phyloP scores from a whole-genome alignment of 75 land plant species.

The Pseudotsuga menziesii region DNA sequence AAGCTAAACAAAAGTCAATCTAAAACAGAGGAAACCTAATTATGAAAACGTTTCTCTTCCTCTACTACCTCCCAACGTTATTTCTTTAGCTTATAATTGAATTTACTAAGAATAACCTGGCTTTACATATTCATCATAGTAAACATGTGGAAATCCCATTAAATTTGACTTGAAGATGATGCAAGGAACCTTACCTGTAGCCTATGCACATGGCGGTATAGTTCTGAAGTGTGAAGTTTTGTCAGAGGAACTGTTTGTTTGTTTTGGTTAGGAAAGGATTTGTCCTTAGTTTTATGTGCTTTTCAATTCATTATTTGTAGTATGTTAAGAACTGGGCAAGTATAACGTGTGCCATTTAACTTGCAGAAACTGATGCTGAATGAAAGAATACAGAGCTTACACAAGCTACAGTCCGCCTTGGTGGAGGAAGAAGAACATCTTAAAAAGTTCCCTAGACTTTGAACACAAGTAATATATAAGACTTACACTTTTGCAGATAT shows the following conservation, averaged over 20 bases:
- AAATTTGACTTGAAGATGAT: background rate
- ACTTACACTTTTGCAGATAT: no score
- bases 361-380: slow-evolving; percentile 88
- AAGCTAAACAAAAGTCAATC: background rate
- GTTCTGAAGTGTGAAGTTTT: background rate
- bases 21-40: background rate
- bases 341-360: background rate
- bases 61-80: background rate
- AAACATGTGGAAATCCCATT: background rate
- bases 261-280: background rate
- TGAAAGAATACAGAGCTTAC: slow-evolving; percentile 73
- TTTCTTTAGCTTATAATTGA: background rate
- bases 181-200: background rate
- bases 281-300: background rate
- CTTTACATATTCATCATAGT: background rate
- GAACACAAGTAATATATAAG: slow-evolving; percentile 44
- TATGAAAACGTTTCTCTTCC: background rate
- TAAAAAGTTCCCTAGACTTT: slow-evolving; percentile 59
- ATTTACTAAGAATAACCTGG: background rate
- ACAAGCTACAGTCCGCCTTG: slow-evolving; percentile 56
- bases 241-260: background rate
- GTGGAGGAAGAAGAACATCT: slow-evolving; percentile 77
- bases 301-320: background rate
- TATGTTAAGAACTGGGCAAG: background rate
- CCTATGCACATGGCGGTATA: background rate